Percentiles rank a stretch among this genome's conserved stretches.
phyloP scores from a whole-genome alignment of 2,329 filamentous ascomycete genomes.

The Calycina marina region DNA sequence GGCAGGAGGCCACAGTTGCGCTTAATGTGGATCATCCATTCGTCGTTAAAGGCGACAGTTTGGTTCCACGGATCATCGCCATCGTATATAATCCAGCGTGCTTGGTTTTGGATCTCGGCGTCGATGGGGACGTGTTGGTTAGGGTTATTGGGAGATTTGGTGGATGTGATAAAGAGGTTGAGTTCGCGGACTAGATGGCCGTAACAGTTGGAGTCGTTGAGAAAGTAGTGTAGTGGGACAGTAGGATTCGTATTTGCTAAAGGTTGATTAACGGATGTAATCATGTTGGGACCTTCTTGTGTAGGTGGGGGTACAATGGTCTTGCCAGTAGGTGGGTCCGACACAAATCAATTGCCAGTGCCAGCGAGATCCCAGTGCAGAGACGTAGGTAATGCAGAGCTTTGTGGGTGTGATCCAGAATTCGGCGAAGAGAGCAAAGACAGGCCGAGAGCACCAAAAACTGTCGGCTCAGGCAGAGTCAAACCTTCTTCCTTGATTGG shows the following conservation, averaged over 20 bases:
- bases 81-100: conserved; percentile 47
- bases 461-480: conserved; percentile 10
- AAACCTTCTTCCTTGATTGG: conserved; percentile 9
- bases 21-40: conserved; percentile 51
- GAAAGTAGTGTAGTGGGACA: conserved; percentile 27
- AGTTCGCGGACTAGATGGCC: conserved; percentile 39
- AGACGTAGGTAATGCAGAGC: conserved; percentile 8
- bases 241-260: conserved; percentile 17
- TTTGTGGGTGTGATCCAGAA: neutral
- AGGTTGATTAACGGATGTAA: conserved; percentile 10
- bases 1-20: conserved; percentile 37
- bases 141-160: conserved; percentile 45
- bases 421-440: neutral
- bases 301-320: neutral
- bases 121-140: conserved; percentile 42
- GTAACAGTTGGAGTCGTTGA: conserved; percentile 48
- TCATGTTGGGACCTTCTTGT: conserved; percentile 8
- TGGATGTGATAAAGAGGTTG: conserved; percentile 34
- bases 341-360: conserved; percentile 6
- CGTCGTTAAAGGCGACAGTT: conserved; percentile 46
- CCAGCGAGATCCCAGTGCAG: conserved; percentile 19
- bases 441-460: conserved; percentile 2
- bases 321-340: conserved; percentile 4
- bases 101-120: conserved; percentile 48
- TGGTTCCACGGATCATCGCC: conserved; percentile 53